Conservation (phyloP, 768 basidiomycete species). For the Auricularia heimuer region DNA sequence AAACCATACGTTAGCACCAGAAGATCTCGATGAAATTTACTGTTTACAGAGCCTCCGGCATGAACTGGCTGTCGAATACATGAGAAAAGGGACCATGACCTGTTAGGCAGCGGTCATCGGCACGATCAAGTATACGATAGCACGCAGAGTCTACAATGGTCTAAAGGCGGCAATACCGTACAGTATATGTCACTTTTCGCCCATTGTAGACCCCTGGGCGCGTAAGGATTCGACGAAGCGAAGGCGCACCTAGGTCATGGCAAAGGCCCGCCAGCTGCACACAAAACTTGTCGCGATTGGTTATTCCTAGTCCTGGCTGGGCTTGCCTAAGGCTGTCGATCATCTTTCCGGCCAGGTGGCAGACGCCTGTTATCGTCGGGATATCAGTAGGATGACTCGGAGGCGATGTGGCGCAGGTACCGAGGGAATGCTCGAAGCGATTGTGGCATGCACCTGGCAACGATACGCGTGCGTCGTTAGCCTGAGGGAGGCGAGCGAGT, state of each 20-base stretch:
- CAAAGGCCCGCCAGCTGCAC: conserved; percentile 75
- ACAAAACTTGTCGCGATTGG: conserved; percentile 62
- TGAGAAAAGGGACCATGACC: conserved; percentile 84
- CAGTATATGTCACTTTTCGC: background rate
- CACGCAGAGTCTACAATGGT: background rate
- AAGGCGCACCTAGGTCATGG: conserved; percentile 47
- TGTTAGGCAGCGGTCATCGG: background rate
- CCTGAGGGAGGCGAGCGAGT: background rate
- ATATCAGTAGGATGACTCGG: background rate
- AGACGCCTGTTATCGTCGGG: conserved; percentile 45
- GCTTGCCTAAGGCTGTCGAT: conserved; percentile 42
- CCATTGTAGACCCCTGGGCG: background rate
- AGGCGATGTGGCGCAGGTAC: conserved; percentile 26
- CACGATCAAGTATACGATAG: background rate
- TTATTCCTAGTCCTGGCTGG: conserved; percentile 57
- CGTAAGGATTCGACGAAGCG: background rate
- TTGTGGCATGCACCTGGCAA: conserved; percentile 59
- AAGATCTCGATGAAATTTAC: too few species aligned
- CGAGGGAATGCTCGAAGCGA: conserved; percentile 78
- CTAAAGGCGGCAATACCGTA: background rate
- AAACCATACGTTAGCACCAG: too few species aligned
- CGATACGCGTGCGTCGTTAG: conserved; percentile 5
- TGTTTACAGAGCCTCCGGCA: conserved; percentile 56
- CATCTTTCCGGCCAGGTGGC: conserved; percentile 59
- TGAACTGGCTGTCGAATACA: conserved; percentile 69